A percentile compares a stretch with the other conserved stretches of the same genome.
Conservation (phyloP, 1,139 yeast genomes). For the Pichia terricola region DNA sequence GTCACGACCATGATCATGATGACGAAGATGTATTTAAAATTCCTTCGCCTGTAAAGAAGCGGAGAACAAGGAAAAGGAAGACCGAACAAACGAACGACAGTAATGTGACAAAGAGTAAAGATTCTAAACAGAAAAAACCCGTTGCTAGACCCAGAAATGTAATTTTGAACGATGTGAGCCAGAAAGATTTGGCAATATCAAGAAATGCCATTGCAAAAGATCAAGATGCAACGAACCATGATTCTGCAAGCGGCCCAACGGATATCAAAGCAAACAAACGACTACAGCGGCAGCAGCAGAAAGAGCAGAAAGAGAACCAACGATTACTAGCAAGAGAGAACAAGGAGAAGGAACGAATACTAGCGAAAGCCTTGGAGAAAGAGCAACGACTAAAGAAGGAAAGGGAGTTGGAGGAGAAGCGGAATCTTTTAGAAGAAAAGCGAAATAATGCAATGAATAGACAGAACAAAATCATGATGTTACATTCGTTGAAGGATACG, state of each 20-base stretch:
- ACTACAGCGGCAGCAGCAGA: neutral
- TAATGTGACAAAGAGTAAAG: neutral
- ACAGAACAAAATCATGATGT: too few relatives aligned
- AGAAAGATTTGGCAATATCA: too few relatives aligned
- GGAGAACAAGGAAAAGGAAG: neutral
- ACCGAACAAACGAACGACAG: neutral
- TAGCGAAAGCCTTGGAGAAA: too few relatives aligned
- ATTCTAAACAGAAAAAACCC: too few relatives aligned
- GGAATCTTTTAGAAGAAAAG: neutral
- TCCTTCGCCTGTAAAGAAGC: slow-evolving; percentile 7
- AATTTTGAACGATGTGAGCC: too few relatives aligned
- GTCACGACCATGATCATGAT: neutral
- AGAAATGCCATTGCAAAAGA: too few relatives aligned
- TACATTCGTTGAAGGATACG: too few relatives aligned
- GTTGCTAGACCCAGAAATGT: too few relatives aligned
- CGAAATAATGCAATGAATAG: slow-evolving; percentile 1
- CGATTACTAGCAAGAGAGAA: neutral
- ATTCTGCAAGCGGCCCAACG: too few relatives aligned
- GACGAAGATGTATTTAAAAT: slow-evolving; percentile 6
- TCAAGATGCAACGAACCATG: too few relatives aligned
- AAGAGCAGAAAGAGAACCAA: neutral
- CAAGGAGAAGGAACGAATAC: neutral
- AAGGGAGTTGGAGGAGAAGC: neutral
- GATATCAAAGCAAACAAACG: too few relatives aligned
- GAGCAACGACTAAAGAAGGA: too few relatives aligned